Base-by-base conservation (phyloP, 1,284 basidiomycete species). In the Ceratobasidium sp. region DNA sequence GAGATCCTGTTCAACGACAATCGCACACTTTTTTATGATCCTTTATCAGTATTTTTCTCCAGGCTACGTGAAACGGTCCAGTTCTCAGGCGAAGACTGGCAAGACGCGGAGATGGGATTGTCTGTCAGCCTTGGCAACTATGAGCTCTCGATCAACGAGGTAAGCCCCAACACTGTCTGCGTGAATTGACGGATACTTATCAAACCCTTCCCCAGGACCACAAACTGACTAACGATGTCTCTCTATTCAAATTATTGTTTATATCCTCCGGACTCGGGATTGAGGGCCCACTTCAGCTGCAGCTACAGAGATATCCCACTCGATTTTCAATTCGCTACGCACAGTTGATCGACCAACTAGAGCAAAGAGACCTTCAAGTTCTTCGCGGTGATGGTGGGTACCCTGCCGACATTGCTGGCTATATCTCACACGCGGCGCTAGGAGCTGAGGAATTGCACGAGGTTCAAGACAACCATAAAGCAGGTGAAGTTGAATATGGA, bases 21-120 rank as follows among this genome's bases (percentile, higher is more conserved):
- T 56, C 69, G 69, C 14, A 72, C 69, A 33, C 57, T 72, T 9
- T 72, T 60, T 31, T 72, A 72, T 33, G 69, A 72, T 2, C 69
- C 69, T 19, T 31, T 72, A 19, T 72, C 69, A 2, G 41, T 57
- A 4, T 72, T 72, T 47, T 72, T 72, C 27, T 31, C 36, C 4
- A 72, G 47, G 31, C 57, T 72, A 22, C 69, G 69, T 17, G 69
- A 72, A 44, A 72, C 57, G 31, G 47, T 41, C 3, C 22, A 72
- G 19, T 72, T 72, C 33, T 72, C 69, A 19, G 31, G 57, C 31
- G 27, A 31, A 19, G 47, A 44, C 29, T 72, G 69, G 69, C 56
- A 62, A 31, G 57, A 72, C n/a, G 56, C 57, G 14, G 69, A 72
- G 53, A 72, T 72, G 57, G 69, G 45, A 31, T 27, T 72, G 27